These are phyloP conservation scores for Hymenoscyphus albidus DNA, from an alignment of 2,329 filamentous ascomycete species.

Conservation along the genomic window DNA sequence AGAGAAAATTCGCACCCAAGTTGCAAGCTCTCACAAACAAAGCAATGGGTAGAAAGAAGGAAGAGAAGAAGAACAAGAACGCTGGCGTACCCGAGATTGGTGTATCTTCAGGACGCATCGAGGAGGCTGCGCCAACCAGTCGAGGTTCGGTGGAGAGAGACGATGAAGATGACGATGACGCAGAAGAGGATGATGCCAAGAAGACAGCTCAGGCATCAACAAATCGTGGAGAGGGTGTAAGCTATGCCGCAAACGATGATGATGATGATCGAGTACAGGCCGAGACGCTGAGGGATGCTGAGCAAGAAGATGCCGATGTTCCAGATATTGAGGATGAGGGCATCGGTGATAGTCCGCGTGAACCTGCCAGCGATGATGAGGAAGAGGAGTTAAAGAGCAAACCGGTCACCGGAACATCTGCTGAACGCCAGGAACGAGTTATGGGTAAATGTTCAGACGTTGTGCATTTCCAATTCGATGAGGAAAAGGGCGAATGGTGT, in stretches of 20 bases:
- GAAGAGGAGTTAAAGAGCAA: constrained; percentile 36
- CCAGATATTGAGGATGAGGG: constrained; percentile 49
- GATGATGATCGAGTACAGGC: constrained; percentile 75
- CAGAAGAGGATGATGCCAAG: constrained; percentile 72
- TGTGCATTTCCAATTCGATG: constrained; percentile 75
- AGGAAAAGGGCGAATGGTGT: constrained; percentile 68
- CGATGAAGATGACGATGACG: constrained; percentile 44
- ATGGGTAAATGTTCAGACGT: constrained; percentile 63
- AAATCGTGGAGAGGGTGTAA: constrained; percentile 77
- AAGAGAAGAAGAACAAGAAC: constrained; percentile 53
- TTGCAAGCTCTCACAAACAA: constrained; percentile 67
- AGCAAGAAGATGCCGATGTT: constrained; percentile 52
- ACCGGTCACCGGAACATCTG: constrained; percentile 24
- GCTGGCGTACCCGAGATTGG: constrained; percentile 76
- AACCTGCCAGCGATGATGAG: constrained; percentile 33
- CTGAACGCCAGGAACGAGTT: constrained; percentile 57
- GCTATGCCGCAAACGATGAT: constrained; percentile 89
- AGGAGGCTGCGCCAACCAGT: constrained; percentile 48
- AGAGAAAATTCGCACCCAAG: constrained; percentile 70
- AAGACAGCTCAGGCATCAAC: constrained; percentile 64
- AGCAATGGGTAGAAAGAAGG: constrained; percentile 81
- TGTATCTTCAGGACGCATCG: constrained; percentile 53
- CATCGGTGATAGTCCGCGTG: constrained; percentile 47
- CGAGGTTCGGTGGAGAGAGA: constrained; percentile 54
- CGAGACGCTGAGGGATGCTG: constrained; percentile 56